Percentiles rank a stretch among this genome's conserved stretches.
phyloP scores from a whole-genome alignment of 805 yeast genomes.

The Yarrowia bubula region DNA sequence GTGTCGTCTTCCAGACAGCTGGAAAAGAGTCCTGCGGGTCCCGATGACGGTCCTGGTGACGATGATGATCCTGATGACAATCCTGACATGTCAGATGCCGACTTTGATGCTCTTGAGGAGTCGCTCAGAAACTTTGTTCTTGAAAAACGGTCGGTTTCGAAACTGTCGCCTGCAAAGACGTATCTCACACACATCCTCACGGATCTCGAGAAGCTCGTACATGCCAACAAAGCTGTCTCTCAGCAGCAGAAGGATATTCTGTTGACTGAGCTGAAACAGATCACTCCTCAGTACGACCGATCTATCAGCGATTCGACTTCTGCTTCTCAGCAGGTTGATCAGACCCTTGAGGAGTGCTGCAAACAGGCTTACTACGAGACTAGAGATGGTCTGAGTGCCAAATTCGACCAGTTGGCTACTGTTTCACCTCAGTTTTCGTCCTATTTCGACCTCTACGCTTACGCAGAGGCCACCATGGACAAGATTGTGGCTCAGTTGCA shows the following conservation, averaged over 20 bases:
- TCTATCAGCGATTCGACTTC: constrained; percentile 51
- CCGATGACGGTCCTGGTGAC: constrained; percentile 43
- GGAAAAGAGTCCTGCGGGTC: constrained; percentile 41
- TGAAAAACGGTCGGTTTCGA: constrained; percentile 85
- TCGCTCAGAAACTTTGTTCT: constrained; percentile 80
- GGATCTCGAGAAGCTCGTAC: constrained; percentile 63
- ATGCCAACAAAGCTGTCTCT: constrained; percentile 59
- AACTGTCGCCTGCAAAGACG: constrained; percentile 89
- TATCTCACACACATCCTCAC: constrained; percentile 65
- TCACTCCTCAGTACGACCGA: constrained; percentile 64
- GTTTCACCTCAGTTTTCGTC: background rate
- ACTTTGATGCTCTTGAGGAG: constrained; percentile 78
- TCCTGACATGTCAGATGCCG: constrained; percentile 37
- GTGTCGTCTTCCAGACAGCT: constrained; percentile 63
- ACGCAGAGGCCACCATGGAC: constrained; percentile 66
- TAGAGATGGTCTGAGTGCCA: constrained; percentile 49
- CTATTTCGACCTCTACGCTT: constrained; percentile 58
- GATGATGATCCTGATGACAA: constrained; percentile 40
- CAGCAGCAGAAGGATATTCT: constrained; percentile 50
- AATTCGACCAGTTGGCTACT: constrained; percentile 46
- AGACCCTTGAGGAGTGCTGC: constrained; percentile 59
- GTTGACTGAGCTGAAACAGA: constrained; percentile 49
- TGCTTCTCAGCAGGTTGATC: constrained; percentile 59
- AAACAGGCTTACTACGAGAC: constrained; percentile 61
- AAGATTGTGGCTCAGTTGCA: constrained; percentile 65